Percentiles rank a stretch among this genome's conserved stretches.
Conservation (phyloP, 1,139 yeast genomes). For the Schizosaccharomyces versatilis region DNA sequence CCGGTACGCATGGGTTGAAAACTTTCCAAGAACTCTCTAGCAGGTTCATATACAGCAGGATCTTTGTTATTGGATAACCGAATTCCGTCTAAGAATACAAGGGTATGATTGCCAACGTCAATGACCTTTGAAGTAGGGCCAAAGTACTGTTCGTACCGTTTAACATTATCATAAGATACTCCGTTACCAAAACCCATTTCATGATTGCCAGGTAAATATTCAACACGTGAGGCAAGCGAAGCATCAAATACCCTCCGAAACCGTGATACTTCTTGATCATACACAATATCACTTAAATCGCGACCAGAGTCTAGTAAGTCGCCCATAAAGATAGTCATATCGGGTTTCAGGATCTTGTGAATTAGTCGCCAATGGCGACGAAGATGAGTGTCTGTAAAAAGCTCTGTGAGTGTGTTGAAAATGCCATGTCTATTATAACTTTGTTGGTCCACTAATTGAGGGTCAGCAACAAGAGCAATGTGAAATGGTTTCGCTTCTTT, state of each 20-base stretch:
- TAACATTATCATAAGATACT: constrained; percentile 28
- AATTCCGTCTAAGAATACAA: constrained; percentile 61
- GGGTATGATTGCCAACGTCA: constrained; percentile 46
- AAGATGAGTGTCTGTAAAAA: constrained; percentile 50
- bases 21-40: constrained; percentile 23
- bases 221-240: constrained; percentile 12
- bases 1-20: constrained; percentile 14
- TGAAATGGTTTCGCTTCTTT: constrained; percentile 26
- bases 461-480: constrained; percentile 67
- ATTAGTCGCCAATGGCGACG: constrained; percentile 51
- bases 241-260: constrained; percentile 38
- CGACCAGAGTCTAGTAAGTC: constrained; percentile 92
- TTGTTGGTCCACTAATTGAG: constrained; percentile 67
- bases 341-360: constrained; percentile 43
- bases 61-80: constrained; percentile 38
- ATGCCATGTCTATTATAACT: constrained; percentile 28
- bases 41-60: constrained; percentile 24
- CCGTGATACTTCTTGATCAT: constrained; percentile 54
- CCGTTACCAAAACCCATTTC: constrained; percentile 81
- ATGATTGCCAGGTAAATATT: constrained; percentile 76
- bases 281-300: constrained; percentile 44
- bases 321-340: constrained; percentile 59
- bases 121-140: constrained; percentile 43
- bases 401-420: constrained; percentile 19
- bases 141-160: constrained; percentile 47